Evolutionary conservation across 495 filamentous ascomycete species (phyloP), one percentile per base, ranked within the genome.

Genomic region (Lasiosphaeria ovina): DNA sequence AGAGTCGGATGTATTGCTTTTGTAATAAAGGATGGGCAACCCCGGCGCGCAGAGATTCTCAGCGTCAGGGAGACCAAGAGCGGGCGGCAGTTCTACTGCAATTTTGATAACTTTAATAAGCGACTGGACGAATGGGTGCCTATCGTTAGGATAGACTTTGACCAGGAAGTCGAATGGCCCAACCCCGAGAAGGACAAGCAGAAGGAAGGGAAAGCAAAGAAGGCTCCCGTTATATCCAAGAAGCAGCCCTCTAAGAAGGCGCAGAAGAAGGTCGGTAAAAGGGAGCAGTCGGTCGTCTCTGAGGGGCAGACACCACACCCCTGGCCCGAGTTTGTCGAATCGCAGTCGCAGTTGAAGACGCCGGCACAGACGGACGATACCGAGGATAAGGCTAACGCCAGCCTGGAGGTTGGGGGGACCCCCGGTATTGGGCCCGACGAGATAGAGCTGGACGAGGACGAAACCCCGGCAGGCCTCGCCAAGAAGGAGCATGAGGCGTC

Each of bases 31-130:
- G 90, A 96, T 74, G 91, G 91, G 51, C 86, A 92, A 71, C 79
- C 88, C 57, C 87, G 94, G 54, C 92, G 91, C 76, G 94, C 94
- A 54, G 94, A 97, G 73, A 97, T 98, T 59, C 75, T 98, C 11
- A 91, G 89, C 33, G 93, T 97, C 48, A 84, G 87, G 66, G 89
- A 89, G 53, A 87, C 89, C 7, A 93, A 94, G 66, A 91, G 89
- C 63, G 85, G 89, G 4, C 86, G 88, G 52, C 87, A 89, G 57
- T 96, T 92, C 70, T 97, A 97, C 70, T 93, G 96, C 66, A 96
- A 98, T 73, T 98, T 98, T 74, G 91, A 97, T 60, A 95, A 97
- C 64, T 98, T 97, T 85, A 98, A 98, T 78, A 98, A 98, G 70
- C 94, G 94, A 78, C 83, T 98, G 16, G 94, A 98, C 74, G 93